Percentiles rank a stretch among this genome's conserved stretches.
Conservation (phyloP, 805 yeast genomes). For the Cephaloascus albidus region DNA sequence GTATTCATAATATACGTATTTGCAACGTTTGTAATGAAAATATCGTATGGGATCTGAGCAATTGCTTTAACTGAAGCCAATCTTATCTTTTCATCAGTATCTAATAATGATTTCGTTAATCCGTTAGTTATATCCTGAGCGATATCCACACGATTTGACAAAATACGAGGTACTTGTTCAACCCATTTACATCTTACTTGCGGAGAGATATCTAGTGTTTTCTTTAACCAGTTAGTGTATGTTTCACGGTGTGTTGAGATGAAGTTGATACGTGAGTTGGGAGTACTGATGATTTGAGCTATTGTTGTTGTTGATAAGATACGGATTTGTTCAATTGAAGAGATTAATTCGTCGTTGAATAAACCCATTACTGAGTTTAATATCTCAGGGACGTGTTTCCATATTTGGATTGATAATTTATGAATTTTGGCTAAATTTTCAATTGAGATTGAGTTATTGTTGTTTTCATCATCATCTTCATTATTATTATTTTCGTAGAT, state of each 20-base stretch:
- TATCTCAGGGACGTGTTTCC: conserved; percentile 73
- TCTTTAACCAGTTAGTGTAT: conserved; percentile 66
- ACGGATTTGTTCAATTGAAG: conserved; percentile 57
- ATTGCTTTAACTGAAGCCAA: conserved; percentile 47
- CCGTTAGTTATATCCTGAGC: conserved; percentile 47
- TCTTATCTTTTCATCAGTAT: conserved; percentile 68
- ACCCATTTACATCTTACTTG: conserved; percentile 66
- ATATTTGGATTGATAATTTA: conserved; percentile 50
- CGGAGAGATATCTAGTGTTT: conserved; percentile 60
- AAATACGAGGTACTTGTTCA: conserved; percentile 39
- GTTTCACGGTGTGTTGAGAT: conserved; percentile 46
- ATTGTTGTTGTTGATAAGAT: conserved; percentile 64
- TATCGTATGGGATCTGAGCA: conserved; percentile 31
- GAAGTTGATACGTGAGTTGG: conserved; percentile 47
- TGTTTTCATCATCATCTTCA: conserved; percentile 10
- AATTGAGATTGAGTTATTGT: conserved; percentile 11
- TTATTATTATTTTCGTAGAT: conserved; percentile 40
- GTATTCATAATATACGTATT: conserved; percentile 39
- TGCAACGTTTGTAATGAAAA: conserved; percentile 39
- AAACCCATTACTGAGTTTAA: conserved; percentile 68
- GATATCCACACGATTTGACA: conserved; percentile 34
- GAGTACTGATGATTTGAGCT: conserved; percentile 49
- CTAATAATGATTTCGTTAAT: conserved; percentile 59
- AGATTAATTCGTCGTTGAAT: conserved; percentile 69
- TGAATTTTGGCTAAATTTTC: conserved; percentile 55